phyloP scores from a whole-genome alignment of 139 green algal genomes.

The Chlorella sp. region DNA sequence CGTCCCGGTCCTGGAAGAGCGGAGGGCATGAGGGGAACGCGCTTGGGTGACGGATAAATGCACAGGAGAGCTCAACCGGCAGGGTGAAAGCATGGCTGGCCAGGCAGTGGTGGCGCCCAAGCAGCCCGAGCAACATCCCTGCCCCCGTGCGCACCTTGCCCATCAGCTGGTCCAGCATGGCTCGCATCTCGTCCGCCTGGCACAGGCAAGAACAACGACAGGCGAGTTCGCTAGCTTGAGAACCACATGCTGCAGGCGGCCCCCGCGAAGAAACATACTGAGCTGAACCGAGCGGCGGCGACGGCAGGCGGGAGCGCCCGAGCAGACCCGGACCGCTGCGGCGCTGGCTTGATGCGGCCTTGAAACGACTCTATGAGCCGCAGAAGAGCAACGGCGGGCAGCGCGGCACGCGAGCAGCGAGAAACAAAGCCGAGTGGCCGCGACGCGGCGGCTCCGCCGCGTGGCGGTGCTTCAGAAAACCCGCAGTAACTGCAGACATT shows the following conservation, averaged over 20 bases:
- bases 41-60: background rate
- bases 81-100: no score
- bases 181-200: constrained; percentile 68
- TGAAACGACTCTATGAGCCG: no score
- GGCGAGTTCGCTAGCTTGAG: no score
- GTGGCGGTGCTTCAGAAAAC: no score
- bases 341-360: no score
- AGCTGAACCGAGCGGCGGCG: background rate
- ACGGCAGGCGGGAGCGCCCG: background rate
- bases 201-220: no score
- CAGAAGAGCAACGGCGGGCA: no score
- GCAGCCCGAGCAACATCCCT: background rate
- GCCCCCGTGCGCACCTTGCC: constrained; percentile 35
- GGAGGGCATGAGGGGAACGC: background rate
- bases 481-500: no score
- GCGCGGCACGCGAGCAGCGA: no score
- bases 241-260: background rate
- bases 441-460: no score
- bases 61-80: background rate
- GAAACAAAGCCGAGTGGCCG: no score
- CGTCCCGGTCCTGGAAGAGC: constrained; percentile 57
- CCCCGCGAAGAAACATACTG: background rate
- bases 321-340: background rate
- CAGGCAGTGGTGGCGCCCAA: no score
- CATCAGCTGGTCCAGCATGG: constrained; percentile 88